A percentile compares a stretch with the other conserved stretches of the same genome.
phyloP scores from a whole-genome alignment of 345 rosid species.

The Salix viminalis region DNA sequence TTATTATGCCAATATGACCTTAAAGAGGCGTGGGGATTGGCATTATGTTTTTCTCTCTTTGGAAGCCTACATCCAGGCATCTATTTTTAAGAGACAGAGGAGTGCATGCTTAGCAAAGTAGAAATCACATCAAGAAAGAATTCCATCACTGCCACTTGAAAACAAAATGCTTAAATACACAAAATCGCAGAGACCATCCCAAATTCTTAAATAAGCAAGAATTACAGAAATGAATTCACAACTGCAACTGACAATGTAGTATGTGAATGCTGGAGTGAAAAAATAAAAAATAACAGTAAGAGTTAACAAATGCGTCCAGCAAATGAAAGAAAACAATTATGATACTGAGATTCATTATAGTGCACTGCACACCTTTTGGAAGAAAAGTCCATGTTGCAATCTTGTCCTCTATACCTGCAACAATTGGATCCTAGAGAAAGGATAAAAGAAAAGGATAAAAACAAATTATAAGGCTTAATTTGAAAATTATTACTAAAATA shows the following conservation, averaged over 20 bases:
- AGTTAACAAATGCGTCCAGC: neutral
- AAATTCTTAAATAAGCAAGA: neutral
- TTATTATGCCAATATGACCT: neutral
- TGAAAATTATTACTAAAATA: neutral
- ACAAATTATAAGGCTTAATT: neutral
- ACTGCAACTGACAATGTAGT: neutral
- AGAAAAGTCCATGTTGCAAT: conserved; percentile 93
- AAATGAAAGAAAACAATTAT: neutral
- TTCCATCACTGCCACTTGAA: neutral
- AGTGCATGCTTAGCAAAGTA: neutral
- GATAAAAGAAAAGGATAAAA: neutral
- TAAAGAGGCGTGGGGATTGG: too few species aligned
- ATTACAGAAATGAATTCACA: neutral
- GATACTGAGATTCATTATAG: neutral
- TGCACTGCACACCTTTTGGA: conserved; percentile 62
- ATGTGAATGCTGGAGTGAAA: neutral
- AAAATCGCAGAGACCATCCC: neutral
- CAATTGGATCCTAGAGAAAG: conserved; percentile 66
- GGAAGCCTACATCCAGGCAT: neutral
- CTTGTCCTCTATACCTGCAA: conserved; percentile 88
- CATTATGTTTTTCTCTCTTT: neutral
- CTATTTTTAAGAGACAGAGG: neutral
- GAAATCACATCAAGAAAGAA: neutral
- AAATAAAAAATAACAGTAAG: neutral
- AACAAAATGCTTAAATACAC: neutral